Conservation (phyloP, 495 filamentous ascomycete species). For the Cairneyella variabilis region DNA sequence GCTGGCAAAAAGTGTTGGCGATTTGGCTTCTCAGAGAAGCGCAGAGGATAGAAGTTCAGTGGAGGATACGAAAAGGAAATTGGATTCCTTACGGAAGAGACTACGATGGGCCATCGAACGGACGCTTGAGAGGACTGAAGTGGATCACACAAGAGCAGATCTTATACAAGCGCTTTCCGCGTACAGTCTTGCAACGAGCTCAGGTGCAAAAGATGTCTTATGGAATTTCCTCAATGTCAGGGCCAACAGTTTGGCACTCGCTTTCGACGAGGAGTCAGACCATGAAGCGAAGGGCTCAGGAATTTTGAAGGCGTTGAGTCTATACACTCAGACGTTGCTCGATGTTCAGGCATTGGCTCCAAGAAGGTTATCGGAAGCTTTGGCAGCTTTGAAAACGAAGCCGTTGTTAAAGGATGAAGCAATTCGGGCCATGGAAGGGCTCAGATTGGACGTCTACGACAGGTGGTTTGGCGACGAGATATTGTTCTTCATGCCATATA, state of each 20-base stretch:
- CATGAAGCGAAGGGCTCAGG: slow-evolving; percentile 33
- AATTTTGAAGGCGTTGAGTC: slow-evolving; percentile 56
- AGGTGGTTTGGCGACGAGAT: slow-evolving; percentile 84
- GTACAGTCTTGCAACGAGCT: slow-evolving; percentile 78
- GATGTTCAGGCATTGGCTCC: slow-evolving; percentile 74
- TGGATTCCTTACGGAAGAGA: slow-evolving; percentile 55
- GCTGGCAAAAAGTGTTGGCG: slow-evolving; percentile 62
- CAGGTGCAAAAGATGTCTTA: slow-evolving; percentile 75
- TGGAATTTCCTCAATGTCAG: slow-evolving; percentile 77
- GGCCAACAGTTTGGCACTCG: slow-evolving; percentile 56
- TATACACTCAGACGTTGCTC: slow-evolving; percentile 75
- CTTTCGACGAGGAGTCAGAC: slow-evolving; percentile 42
- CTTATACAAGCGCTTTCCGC: slow-evolving; percentile 73
- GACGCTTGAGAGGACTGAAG: slow-evolving; percentile 50
- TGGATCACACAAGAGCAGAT: slow-evolving; percentile 33
- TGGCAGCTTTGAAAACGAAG: slow-evolving; percentile 63
- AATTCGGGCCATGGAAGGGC: slow-evolving; percentile 58
- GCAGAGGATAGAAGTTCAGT: slow-evolving; percentile 41
- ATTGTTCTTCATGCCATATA: slow-evolving; percentile 82
- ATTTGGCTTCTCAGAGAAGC: slow-evolving; percentile 38
- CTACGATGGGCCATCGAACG: slow-evolving; percentile 66
- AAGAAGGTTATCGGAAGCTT: slow-evolving; percentile 62
- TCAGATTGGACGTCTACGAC: slow-evolving; percentile 77
- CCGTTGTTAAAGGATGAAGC: slow-evolving; percentile 67
- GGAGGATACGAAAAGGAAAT: slow-evolving; percentile 56